Base-by-base conservation (phyloP, 805 yeast genomes). In the Candida arabinofermentans region DNA sequence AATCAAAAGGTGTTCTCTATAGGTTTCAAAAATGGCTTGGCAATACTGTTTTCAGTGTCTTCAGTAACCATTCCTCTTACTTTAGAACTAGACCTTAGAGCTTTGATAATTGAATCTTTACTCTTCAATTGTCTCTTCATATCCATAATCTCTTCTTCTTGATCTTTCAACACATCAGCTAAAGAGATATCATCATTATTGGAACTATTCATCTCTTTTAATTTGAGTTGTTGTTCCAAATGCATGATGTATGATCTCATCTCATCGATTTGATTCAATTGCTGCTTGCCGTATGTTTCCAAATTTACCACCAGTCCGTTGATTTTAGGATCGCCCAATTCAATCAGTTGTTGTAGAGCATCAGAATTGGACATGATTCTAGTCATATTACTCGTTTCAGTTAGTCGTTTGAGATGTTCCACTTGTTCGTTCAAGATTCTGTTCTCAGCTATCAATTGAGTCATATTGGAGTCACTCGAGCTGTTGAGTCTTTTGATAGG, bases 51-150 rank as follows among this genome's bases (percentile, higher is more conserved):
- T 23, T 17, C 23, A 10, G 23, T 8, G 22, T 19, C 34, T 8
- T 19, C 34, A n/a, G 34, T 40, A 17, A 55, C 50, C 43, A 50
- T 47, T 23, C 67, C 77, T 26, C 90, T 71, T 26, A 83, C 71
- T 52, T 80, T 72, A 27, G 78, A 72, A 2, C 86, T 77, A 35
- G 83, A 77, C 27, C 82, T 77, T 42, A 88, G 65, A 1, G 91
- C 88, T 45, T 75, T 77, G 43, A 89, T 85, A 48, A 89, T 81
- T 35, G 81, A 79, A 51, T 88, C 95, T 59, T 88, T 89, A 48
- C 84, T 86, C 35, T 74, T 72, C 29, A 86, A 54, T 34, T 75
- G 70, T 37, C 77, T 82, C 51, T 74, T 73, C 49, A 90, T 66
- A 38, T 81, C 87, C 36, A 64, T 52, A 12, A 89, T 76, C 53